Base-by-base conservation (phyloP, 768 basidiomycete genomes). In the Panaeolus cyanescens region DNA sequence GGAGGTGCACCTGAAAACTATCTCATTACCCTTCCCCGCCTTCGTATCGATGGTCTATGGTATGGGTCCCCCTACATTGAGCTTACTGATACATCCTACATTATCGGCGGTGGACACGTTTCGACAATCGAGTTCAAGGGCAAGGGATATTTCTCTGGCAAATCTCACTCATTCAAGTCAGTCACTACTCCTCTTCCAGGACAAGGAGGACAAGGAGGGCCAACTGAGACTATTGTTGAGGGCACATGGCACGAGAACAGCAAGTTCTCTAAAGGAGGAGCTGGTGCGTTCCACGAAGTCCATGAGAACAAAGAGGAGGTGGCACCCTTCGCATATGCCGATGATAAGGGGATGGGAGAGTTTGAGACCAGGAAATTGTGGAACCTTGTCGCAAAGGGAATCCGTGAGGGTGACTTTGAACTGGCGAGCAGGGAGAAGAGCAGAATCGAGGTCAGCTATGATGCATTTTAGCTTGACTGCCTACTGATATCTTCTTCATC, bases 21-120 rank as follows among this genome's bases (percentile, higher is more conserved):
- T 77, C 79, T 99, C 56, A 92, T 99, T 70, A 98, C 96, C 6
- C 84, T 99, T 31, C 96, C 96, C 10, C 85, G 87, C 54, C 82
- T 99, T 60, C 86, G 93, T 19, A 98, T 99, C 67, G 95, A 98
- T 67, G 96, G 96, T 13, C 80, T 96, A 37, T 95, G 93, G 93
- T 87, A 90, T 68, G 90, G 90, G 12, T 91, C 91, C 13, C 95
- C 95, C 3, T 95, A 95, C 77, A 94, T 96, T 70, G 96, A 98
- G 78, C 86, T 97, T 33, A 80, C 83, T 34, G 95, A 96, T 64
- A 84, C 86, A 4, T 90, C 88, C 56, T 85, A 90, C 74, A 96
- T 99, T 71, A 65, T 79, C 64, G 77, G 83, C 56, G 77, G 76
- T 31, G 75, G 77, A 12, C 74, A 72, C 59, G 70, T 76, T 58